Conservation (phyloP, 176 grass and related monocot species). For the Elymus sibiricus region DNA sequence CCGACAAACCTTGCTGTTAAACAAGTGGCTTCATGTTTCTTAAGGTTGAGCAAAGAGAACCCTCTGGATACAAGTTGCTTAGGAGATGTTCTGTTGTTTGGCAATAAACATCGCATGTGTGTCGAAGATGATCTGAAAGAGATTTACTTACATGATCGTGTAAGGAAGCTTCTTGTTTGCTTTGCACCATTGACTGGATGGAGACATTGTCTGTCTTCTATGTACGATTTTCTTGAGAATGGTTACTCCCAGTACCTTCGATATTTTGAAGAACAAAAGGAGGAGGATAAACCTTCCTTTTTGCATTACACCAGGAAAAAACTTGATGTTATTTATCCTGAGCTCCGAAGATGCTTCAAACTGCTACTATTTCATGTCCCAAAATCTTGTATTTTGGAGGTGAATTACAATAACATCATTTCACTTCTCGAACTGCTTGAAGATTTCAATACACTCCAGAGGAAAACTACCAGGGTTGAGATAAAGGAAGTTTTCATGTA, state of each 20-base stretch:
- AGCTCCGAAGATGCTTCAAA: constrained; percentile 52
- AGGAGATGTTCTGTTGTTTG: constrained; percentile 66
- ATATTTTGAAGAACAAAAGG: constrained; percentile 10
- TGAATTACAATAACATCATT: constrained; percentile 41
- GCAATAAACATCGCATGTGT: constrained; percentile 50
- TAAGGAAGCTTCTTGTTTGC: constrained; percentile 44
- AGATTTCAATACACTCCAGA: constrained; percentile 38
- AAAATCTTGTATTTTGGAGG: constrained; percentile 41
- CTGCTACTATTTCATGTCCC: constrained; percentile 54
- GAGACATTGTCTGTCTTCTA: constrained; percentile 44
- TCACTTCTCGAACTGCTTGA: constrained; percentile 44
- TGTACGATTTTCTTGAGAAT: constrained; percentile 45
- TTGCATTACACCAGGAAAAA: constrained; percentile 32
- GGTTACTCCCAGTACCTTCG: constrained; percentile 36
- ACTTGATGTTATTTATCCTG: constrained; percentile 31
- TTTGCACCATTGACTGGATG: constrained; percentile 61
- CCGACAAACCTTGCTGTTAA: constrained; percentile 70
- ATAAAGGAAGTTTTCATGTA: constrained; percentile 46
- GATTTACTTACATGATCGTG: constrained; percentile 64
- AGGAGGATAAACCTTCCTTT: constrained; percentile 32
- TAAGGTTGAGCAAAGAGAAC: constrained; percentile 42
- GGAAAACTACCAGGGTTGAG: constrained; percentile 9
- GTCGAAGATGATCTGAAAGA: constrained; percentile 43
- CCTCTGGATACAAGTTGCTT: constrained; percentile 26
- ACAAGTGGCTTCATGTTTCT: constrained; percentile 54